Evolutionary conservation across 805 yeast species (phyloP), one percentile per base, ranked within the genome.

Genomic region (Ogataea siamensis): DNA sequence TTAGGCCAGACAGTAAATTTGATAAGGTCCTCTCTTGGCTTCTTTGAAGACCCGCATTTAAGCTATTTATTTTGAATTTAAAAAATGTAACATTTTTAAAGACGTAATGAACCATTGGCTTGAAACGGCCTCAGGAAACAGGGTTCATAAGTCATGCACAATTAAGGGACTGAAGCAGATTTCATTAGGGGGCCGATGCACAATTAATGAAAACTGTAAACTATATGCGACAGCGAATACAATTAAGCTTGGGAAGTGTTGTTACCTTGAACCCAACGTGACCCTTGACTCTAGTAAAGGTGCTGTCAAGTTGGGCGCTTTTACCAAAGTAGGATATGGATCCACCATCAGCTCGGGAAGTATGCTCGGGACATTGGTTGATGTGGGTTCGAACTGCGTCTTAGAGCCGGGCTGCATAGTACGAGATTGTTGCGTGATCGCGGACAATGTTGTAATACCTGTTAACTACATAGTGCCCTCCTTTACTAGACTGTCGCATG

Each of bases 401-500:
- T 43, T 77, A 11, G 63, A 56, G 1, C 56, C 63, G 27, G 48
- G 61, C 16, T 58, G 69, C 7, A 59, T 68, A 1, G 55, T 78
- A 10, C 67, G 74, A 49, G 84, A 77, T 34, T 73, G 80, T 49
- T 73, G 78, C 39, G 43, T 73, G 3, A 60, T 78, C 3, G 64
- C 66, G 15, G 58, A 63, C 34, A 67, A 66, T 10, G 63, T 73
- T 0, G 42, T 47, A 2, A 45, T 78, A 2, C 77, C 78, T 0
- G 58, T 64, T 2, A 62, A 60, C 11, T 55, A 55, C 41, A 67
- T 70, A 16, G 62, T 76, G n/a, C 79, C 83, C 3, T 76, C 81
- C 0, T 76, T 67, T 45, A 65, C 74, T 24, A 57, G 64, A 19
- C 80, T 75, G 12, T 39, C 17, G 11, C 14, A n/a, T 4, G 16